These are phyloP conservation scores for Pythium aquatile DNA, from an alignment of 352 stramenopile species.

Conservation along the genomic window DNA sequence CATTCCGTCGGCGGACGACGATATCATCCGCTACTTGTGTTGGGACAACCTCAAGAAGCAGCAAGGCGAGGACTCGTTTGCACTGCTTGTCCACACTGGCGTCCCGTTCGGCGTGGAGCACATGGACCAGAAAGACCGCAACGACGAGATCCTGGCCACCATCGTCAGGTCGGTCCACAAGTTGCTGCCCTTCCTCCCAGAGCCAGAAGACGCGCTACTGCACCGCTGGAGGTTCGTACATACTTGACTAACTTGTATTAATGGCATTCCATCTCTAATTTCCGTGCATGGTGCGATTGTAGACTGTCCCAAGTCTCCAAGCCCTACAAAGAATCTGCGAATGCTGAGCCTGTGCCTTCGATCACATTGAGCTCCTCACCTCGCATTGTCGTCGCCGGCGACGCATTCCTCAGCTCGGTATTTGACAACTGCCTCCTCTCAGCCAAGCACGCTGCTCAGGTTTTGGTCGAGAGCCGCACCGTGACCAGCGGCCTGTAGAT, in stretches of 20 bases:
- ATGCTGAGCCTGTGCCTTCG: conserved; percentile 12
- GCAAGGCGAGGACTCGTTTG: conserved; percentile 13
- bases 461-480: conserved; percentile 5
- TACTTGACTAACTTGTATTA: not conserved
- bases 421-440: conserved; percentile 76
- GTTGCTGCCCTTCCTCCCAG: conserved; percentile 53
- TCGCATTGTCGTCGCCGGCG: conserved; percentile 59
- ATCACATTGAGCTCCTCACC: conserved; percentile 53
- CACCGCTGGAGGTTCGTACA: conserved; percentile 62
- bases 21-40: conserved; percentile 72
- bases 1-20: conserved; percentile 46
- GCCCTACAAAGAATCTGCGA: conserved; percentile 34
- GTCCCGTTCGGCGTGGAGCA: conserved; percentile 53
- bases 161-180: conserved; percentile 52
- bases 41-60: conserved; percentile 77
- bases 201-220: conserved; percentile 42
- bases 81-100: conserved; percentile 67
- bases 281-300: not conserved
- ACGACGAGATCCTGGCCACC: conserved; percentile 50
- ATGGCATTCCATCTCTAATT: not conserved
- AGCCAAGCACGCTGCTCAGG: conserved; percentile 34
- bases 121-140: conserved; percentile 55
- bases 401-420: conserved; percentile 64
- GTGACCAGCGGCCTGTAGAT: conserved; percentile 40
- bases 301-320: conserved; percentile 69